phyloP scores from a whole-genome alignment of 495 filamentous ascomycete species.

The Mycothermus thermophilus region DNA sequence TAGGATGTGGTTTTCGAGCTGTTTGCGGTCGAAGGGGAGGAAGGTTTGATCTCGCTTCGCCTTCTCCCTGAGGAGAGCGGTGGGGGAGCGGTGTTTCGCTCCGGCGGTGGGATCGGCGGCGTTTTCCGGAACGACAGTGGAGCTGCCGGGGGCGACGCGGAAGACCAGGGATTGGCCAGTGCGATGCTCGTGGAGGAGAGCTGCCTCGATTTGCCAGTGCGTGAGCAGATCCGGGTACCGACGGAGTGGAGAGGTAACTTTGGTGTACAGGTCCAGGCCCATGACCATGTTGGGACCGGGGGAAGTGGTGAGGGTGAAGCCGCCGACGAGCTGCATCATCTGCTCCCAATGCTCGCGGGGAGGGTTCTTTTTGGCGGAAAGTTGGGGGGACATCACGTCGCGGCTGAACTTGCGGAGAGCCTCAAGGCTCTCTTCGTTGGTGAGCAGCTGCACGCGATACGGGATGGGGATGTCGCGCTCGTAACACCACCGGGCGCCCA shows the following conservation, averaged over 20 bases:
- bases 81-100: too few species aligned
- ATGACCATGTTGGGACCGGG: conserved; percentile 45
- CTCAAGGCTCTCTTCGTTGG: conserved; percentile 33
- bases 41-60: conserved; percentile 8
- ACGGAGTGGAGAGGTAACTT: conserved; percentile 74
- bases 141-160: conserved; percentile 5
- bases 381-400: conserved; percentile 34
- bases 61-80: not conserved
- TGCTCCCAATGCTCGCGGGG: conserved; percentile 48
- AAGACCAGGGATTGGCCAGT: conserved; percentile 39
- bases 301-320: conserved; percentile 32
- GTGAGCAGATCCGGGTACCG: conserved; percentile 70
- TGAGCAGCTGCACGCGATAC: conserved; percentile 54
- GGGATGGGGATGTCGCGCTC: conserved; percentile 64
- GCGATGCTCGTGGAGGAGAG: conserved; percentile 53
- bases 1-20: conserved; percentile 40
- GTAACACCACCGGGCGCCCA: conserved; percentile 59
- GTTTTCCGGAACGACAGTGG: not conserved
- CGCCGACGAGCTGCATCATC: conserved; percentile 42
- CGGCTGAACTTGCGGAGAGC: conserved; percentile 33
- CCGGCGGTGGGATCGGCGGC: not conserved
- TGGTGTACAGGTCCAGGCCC: conserved; percentile 57
- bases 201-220: conserved; percentile 86
- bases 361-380: conserved; percentile 41
- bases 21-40: conserved; percentile 48